Evolutionary conservation across 73 alveolate species (phyloP), one percentile per base, ranked within the genome.

Genomic region (Blepharisma japonicum): DNA sequence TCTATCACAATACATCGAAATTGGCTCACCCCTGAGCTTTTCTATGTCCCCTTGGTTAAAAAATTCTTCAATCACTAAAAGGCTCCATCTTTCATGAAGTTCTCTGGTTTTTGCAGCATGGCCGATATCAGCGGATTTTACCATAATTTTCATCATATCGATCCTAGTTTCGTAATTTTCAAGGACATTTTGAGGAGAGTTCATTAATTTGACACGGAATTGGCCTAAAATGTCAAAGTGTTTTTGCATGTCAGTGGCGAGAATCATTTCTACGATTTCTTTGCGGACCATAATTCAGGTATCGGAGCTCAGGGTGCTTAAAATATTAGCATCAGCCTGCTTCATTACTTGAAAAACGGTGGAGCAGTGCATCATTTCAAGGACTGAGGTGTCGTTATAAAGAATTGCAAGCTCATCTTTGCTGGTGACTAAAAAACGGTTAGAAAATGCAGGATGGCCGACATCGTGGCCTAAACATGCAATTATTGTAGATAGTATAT

Each of bases 331-430:
- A 51, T 51, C 4, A 51, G 66, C 3, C 21, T 51, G n/a, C 66
- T 51, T 11, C 66, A 51, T 11, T 14, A 51, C 4, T 51, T 51
- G 66, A 4, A 51, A 51, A 18, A 51, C 27, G n/a, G n/a, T 51
- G 27, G 66, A 51, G 27, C 27, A 51, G 66, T 51, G 66, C 66
- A 51, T 51, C 66, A 51, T 51, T 51, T 51, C 66, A 2, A 51
- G 21, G 21, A 51, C 66, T 11, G 27, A 14, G 3, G 21, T 51
- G 21, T 51, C 66, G 4, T 51, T 51, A 51, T 51, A 51, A 51
- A 18, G n/a, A 14, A 51, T 51, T 18, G 66, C 66, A 18, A 51
- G n/a, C 21, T 51, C 66, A 51, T 51, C 66, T 51, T 18, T 51
- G 4, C 4, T 51, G 0, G 21, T 51, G 27, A 51, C 66, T 11